phyloP scores from a whole-genome alignment of 2,329 filamentous ascomycete species.

The Penicillium vulpinum region DNA sequence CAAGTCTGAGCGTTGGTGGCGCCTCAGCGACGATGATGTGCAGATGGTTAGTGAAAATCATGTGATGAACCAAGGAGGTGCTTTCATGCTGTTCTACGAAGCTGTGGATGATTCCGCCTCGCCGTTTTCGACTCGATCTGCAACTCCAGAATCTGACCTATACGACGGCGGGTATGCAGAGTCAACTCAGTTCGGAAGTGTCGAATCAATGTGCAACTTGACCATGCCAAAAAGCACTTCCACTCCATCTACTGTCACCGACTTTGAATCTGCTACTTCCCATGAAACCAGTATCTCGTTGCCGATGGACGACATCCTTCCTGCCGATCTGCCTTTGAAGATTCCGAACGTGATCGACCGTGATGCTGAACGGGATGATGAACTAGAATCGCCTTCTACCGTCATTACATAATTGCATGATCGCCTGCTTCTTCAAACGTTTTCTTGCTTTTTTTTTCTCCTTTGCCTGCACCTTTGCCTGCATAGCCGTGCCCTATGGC shows the following conservation, averaged over 20 bases:
- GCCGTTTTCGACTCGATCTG: neutral
- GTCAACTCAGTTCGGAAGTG: conserved; percentile 14
- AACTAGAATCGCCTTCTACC: conserved; percentile 8
- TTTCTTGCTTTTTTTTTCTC: neutral
- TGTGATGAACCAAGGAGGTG: conserved; percentile 74
- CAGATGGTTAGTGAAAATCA: conserved; percentile 69
- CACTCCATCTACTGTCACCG: conserved; percentile 27
- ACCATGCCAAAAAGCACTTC: conserved; percentile 30
- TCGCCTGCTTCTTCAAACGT: neutral
- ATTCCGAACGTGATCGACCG: neutral
- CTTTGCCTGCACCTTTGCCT: conserved; percentile 4
- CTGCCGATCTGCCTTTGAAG: neutral
- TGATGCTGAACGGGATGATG: neutral
- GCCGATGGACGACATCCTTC: conserved; percentile 15
- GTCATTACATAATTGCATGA: conserved; percentile 13
- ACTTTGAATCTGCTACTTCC: conserved; percentile 29
- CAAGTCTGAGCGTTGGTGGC: conserved; percentile 71
- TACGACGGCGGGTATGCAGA: conserved; percentile 17
- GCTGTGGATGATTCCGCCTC: conserved; percentile 52
- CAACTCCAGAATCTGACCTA: conserved; percentile 4
- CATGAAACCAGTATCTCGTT: conserved; percentile 32
- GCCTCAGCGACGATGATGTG: conserved; percentile 86
- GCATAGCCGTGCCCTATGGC: conserved; percentile 1
- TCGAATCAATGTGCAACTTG: conserved; percentile 21
- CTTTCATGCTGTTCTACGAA: conserved; percentile 98